Conservation (phyloP, 257 asterid genomes). For the Scutellaria minor region DNA sequence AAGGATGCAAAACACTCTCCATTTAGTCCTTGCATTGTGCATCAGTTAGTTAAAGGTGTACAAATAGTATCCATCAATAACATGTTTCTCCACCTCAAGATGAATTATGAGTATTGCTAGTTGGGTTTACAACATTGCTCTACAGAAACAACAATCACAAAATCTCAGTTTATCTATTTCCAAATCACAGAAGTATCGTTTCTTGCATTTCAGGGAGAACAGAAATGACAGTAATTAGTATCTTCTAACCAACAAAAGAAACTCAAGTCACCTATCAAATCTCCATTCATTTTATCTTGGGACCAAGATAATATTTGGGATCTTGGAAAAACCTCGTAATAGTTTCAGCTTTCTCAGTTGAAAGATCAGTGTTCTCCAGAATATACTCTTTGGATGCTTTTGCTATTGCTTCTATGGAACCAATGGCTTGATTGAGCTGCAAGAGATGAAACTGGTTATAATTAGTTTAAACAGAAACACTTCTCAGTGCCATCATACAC, state of each 20-base stretch:
- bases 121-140: not conserved
- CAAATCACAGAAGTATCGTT: too few relatives aligned
- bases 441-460: conserved; percentile 23
- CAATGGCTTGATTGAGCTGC: conserved; percentile 91
- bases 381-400: conserved; percentile 83
- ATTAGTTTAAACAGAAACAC: conserved; percentile 4
- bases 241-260: not conserved
- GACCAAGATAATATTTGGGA: conserved; percentile 74
- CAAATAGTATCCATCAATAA: too few relatives aligned
- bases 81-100: not conserved
- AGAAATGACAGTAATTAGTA: not conserved
- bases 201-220: not conserved
- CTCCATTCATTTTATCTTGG: conserved; percentile 55
- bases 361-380: conserved; percentile 83
- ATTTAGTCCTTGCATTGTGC: not conserved
- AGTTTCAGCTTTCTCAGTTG: conserved; percentile 83
- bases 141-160: not conserved
- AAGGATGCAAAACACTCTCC: too few relatives aligned
- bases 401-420: conserved; percentile 93
- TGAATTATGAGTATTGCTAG: not conserved
- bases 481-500: not conserved
- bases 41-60: not conserved
- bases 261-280: not conserved
- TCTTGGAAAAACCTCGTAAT: conserved; percentile 83
- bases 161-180: not conserved